Base-by-base conservation (phyloP, 805 yeast genomes). In the Zygotorulaspora florentina region DNA sequence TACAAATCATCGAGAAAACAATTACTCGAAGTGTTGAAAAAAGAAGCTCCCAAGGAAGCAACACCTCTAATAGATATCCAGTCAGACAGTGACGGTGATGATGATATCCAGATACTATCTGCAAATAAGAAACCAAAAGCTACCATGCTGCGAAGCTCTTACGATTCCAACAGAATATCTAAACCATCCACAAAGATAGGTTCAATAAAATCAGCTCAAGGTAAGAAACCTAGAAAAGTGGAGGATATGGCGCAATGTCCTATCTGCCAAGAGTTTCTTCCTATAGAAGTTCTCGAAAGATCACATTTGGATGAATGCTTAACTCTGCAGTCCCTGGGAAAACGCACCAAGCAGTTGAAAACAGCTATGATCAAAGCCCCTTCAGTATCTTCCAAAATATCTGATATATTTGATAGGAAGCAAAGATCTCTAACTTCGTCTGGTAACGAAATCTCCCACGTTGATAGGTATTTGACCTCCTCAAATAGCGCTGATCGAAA, bases 271-370 rank as follows among this genome's bases (percentile, higher is more conserved):
- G 67, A 74, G 34, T 62, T 62, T 23, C 77, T 81, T 79, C 73
- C 83, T 1, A 69, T 80, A 0, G 72, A 66, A 17, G 74, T 72
- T 28, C 65, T 85, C 8, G 86, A 85, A 58, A 58, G 75, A 2
- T 58, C 69, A 0, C 93, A 85, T 59, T 69, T 85, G 9, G 88
- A 81, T 57, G 69, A 69, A 42, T 85, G 95, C 56, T 61, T 84
- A 28, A 55, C 56, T 3, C 43, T 57, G 18, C 57, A 55, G 34
- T 34, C 57, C 1, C 25, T 56, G 33, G 58, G 47, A 9, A 45
- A 43, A 11, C 38, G 29, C 12, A n/a, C 30, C 27, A 38, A 27
- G 13, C 25, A 27, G 34, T 3, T 7, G 4, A 36, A 11, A 36
- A 4, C 39, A 8, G 4, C 20, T 12, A 3, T n/a, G 25, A 20